Conservation (phyloP, 192 early-diverging fungal genomes). For the Coemansia sp. region DNA sequence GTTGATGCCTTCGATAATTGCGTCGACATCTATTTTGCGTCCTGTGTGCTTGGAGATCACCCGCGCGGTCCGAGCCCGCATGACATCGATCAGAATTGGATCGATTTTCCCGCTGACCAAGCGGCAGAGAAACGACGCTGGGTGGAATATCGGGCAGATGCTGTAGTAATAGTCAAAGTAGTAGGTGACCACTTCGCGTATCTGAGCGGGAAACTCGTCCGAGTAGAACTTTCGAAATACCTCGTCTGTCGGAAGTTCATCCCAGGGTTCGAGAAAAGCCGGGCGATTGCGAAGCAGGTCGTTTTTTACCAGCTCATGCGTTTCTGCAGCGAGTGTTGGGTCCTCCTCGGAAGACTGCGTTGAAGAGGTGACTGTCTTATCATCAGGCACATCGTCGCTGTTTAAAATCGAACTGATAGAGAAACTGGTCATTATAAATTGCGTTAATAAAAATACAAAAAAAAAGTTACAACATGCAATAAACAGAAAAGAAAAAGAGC, state of each 20-base stretch:
- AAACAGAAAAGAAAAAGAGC: background rate
- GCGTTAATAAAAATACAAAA: background rate
- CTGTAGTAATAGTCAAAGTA: slow-evolving; percentile 51
- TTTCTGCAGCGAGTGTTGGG: background rate
- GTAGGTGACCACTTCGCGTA: slow-evolving; percentile 28
- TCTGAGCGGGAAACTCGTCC: slow-evolving; percentile 24
- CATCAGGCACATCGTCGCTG: background rate
- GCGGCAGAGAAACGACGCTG: slow-evolving; percentile 36
- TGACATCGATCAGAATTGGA: slow-evolving; percentile 32
- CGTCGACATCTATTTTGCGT: slow-evolving; percentile 20
- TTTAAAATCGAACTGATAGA: background rate
- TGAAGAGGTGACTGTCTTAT: background rate
- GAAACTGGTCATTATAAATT: background rate
- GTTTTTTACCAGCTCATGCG: background rate
- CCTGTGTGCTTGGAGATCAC: slow-evolving; percentile 30
- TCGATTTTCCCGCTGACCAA: slow-evolving; percentile 37
- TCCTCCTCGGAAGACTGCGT: background rate
- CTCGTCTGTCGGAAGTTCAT: background rate
- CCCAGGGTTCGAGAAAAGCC: background rate
- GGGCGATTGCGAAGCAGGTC: background rate
- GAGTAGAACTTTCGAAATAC: slow-evolving; percentile 36
- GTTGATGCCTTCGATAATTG: slow-evolving; percentile 18
- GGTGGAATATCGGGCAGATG: slow-evolving; percentile 49
- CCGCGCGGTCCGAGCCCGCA: slow-evolving; percentile 32
- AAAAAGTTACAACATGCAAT: background rate